Evolutionary conservation across 148 eudicot species (phyloP).

Genomic region (Chenopodium formosanum): DNA sequence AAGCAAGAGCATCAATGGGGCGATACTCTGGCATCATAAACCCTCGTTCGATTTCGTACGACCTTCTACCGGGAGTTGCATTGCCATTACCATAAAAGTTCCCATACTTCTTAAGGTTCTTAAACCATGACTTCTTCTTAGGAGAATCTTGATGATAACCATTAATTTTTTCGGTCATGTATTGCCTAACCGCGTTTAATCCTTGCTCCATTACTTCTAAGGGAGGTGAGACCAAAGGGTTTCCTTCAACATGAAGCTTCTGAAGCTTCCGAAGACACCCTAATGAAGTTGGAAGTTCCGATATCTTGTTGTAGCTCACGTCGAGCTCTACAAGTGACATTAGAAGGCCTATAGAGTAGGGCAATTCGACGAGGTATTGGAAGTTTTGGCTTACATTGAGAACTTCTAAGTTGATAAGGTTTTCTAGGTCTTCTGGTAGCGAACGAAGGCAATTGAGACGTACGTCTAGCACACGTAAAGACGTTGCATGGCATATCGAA

Average conservation of each 20-base stretch:
- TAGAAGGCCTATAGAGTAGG: slow-evolving; percentile 67
- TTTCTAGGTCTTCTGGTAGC: slow-evolving; percentile 77
- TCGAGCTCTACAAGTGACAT: slow-evolving; percentile 69
- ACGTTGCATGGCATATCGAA: slow-evolving; percentile 61
- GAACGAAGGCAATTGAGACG: slow-evolving; percentile 72
- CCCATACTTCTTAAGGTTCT: slow-evolving; percentile 43
- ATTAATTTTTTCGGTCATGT: slow-evolving; percentile 57
- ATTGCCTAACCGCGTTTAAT: slow-evolving; percentile 46
- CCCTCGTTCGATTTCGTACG: slow-evolving; percentile 28
- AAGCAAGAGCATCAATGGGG: slow-evolving; percentile 48
- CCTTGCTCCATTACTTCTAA: slow-evolving; percentile 63
- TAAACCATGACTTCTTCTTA: slow-evolving; percentile 63
- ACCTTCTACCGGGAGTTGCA: slow-evolving; percentile 3
- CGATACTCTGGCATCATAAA: slow-evolving; percentile 27
- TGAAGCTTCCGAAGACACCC: slow-evolving; percentile 63
- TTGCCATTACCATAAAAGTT: slow-evolving; percentile 38
- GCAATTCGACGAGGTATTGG: slow-evolving; percentile 50
- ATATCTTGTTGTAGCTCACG: slow-evolving; percentile 63
- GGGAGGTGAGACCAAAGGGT: slow-evolving; percentile 69
- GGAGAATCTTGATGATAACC: slow-evolving; percentile 31
- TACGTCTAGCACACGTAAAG: slow-evolving; percentile 53
- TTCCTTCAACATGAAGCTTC: slow-evolving; percentile 68
- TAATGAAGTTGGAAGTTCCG: slow-evolving; percentile 49
- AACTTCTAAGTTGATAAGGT: slow-evolving; percentile 50
- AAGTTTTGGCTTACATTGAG: slow-evolving; percentile 82